Evolutionary conservation across 176 grass and related monocot species (phyloP).

Genomic region (Dendrocalamus sinicus): DNA sequence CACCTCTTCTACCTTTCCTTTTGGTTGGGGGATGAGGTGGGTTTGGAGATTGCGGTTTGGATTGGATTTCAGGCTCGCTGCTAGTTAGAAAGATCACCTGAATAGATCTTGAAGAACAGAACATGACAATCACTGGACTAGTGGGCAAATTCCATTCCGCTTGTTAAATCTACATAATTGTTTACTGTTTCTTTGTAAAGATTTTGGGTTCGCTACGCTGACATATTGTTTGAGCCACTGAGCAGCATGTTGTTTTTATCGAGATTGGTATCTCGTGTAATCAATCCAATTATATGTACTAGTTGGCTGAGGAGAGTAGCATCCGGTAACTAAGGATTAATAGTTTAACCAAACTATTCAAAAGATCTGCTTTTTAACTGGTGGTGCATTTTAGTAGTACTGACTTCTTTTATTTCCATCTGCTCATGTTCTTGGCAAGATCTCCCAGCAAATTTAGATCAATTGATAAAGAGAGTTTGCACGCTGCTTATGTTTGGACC

Average conservation of each 20-base stretch:
- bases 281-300: neutral
- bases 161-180: neutral
- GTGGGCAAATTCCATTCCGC: neutral
- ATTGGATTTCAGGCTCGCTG: neutral
- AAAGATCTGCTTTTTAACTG: neutral
- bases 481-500: neutral
- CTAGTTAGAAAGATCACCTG: neutral
- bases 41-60: neutral
- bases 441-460: constrained; percentile 10
- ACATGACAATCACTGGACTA: neutral
- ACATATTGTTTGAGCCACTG: neutral
- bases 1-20: neutral
- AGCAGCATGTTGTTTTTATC: neutral
- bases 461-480: neutral
- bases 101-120: constrained; percentile 12
- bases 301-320: neutral
- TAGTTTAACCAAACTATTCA: neutral
- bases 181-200: neutral
- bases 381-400: neutral
- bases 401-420: neutral
- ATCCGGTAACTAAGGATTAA: neutral
- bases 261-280: neutral
- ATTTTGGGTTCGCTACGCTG: neutral
- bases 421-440: constrained; percentile 16
- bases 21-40: neutral